These are phyloP conservation scores for Xenosphaeropsis pyriputrescens DNA, from an alignment of 2,329 filamentous ascomycete species.

Conservation along the genomic window DNA sequence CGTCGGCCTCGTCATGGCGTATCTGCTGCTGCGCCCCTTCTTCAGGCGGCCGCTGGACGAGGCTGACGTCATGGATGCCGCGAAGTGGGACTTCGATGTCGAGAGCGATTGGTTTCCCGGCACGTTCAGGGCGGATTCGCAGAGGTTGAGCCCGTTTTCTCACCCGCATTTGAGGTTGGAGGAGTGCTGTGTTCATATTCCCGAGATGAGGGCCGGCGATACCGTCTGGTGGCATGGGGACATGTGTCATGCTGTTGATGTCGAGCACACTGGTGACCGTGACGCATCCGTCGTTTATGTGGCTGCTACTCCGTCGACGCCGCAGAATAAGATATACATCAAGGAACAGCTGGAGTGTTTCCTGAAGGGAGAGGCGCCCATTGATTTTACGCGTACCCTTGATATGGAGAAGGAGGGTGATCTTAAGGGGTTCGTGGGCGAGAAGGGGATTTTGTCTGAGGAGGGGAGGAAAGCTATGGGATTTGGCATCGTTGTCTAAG, in stretches of 20 bases:
- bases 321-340: conserved; percentile 15
- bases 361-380: conserved; percentile 12
- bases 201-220: conserved; percentile 22
- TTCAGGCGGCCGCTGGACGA: conserved; percentile 19
- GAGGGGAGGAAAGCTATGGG: conserved; percentile 2
- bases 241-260: conserved; percentile 24
- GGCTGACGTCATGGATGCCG: conserved; percentile 19
- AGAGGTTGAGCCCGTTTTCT: conserved; percentile 19
- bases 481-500: background rate
- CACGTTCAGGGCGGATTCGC: conserved; percentile 19
- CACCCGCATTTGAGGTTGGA: conserved; percentile 24
- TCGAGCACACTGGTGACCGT: conserved; percentile 19
- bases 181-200: conserved; percentile 22
- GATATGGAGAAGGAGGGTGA: background rate
- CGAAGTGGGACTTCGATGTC: conserved; percentile 21
- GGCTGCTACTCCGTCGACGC: conserved; percentile 20
- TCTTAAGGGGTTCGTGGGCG: conserved; percentile 4
- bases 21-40: conserved; percentile 26
- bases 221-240: conserved; percentile 27
- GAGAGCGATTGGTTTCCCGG: conserved; percentile 22
- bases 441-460: conserved; percentile 4
- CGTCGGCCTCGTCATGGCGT: conserved; percentile 20
- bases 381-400: conserved; percentile 2
- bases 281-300: conserved; percentile 22
- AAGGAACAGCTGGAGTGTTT: conserved; percentile 15